Base-by-base conservation (phyloP, 2,329 filamentous ascomycete species). In the Paracamarosporium sp. region DNA sequence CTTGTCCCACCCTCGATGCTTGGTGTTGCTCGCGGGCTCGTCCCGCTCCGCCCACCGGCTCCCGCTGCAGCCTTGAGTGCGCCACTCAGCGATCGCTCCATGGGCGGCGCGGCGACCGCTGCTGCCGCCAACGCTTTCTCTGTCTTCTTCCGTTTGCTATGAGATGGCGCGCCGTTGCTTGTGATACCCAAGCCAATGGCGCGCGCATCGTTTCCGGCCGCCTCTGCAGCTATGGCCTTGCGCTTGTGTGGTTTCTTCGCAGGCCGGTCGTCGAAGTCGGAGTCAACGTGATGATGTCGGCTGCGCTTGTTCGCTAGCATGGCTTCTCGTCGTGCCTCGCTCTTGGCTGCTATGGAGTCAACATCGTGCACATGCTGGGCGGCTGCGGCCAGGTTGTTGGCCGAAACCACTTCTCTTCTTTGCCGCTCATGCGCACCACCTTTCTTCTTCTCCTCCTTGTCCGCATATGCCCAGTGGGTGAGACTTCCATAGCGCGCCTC, bases 391-490 rank as follows among this genome's bases (percentile, higher is more conserved):
- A 87, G 68, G 61, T 83, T 91, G 65, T 93, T 91, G 36, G 87
- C 88, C 22, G 90, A 86, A 11, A 90, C 90, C 22, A 90, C 90
- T 71, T 97, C 93, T 62, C 92, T 87, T 59, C 92, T 85, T 46
- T 90, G 88, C 25, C 90, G 85, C 73, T 96, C 91, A 30, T 88
- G 87, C 43, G 86, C 81, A n/a, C 84, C 81, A 2, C 78, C 78
- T 53, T 80, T 78, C 67, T 87, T 88, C 63, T 84, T 83, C 54
- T 81, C 76, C 53, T 87, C 85, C 63, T 94, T 90, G 71, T 94
- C 91, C 20, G 91, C 90, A 75, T 98, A 98, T 47, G 94, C 95
- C 95, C 95, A 99, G 76, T 99, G 95, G 51, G 88, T 91, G 57
- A 88, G 85, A 78, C 93, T 98, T 50, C 96, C 95, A 80, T 93